Percentiles rank a stretch among this genome's conserved stretches.
Evolutionary conservation across 2,329 filamentous ascomycete species (phyloP).

Genomic region (Anthostomella pinea): DNA sequence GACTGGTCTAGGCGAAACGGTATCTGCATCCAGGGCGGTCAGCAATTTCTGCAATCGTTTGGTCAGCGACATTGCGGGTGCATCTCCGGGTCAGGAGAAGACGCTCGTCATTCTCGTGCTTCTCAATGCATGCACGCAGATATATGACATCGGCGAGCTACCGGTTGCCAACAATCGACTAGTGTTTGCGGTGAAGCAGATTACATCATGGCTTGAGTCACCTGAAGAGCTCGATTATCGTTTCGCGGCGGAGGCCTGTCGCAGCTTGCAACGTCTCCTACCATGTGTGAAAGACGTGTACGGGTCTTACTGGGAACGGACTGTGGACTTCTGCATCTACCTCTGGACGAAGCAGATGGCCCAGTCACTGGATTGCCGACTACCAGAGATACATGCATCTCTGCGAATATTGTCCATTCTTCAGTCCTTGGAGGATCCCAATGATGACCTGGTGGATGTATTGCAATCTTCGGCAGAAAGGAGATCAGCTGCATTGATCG

Average conservation of each 20-base stretch:
- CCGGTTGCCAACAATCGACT: slow-evolving; percentile 66
- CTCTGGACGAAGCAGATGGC: slow-evolving; percentile 52
- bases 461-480: slow-evolving; percentile 58
- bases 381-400: slow-evolving; percentile 68
- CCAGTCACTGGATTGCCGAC: slow-evolving; percentile 42
- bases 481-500: slow-evolving; percentile 57
- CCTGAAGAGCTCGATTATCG: slow-evolving; percentile 41
- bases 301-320: slow-evolving; percentile 78
- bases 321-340: slow-evolving; percentile 55
- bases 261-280: slow-evolving; percentile 60
- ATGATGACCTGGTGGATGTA: slow-evolving; percentile 81
- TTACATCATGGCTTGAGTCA: slow-evolving; percentile 67
- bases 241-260: slow-evolving; percentile 50
- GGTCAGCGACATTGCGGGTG: slow-evolving; percentile 57
- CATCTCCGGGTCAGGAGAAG: slow-evolving; percentile 41
- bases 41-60: slow-evolving; percentile 58
- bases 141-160: slow-evolving; percentile 51
- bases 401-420: slow-evolving; percentile 68
- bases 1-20: slow-evolving; percentile 48
- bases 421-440: slow-evolving; percentile 65
- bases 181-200: slow-evolving; percentile 78
- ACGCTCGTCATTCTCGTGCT: slow-evolving; percentile 50
- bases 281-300: slow-evolving; percentile 79
- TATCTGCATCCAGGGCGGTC: slow-evolving; percentile 46
- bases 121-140: slow-evolving; percentile 49